Percentiles rank a stretch among this genome's conserved stretches.
These are phyloP conservation scores for Hygrocybe punicea DNA, from an alignment of 768 basidiomycete species.

Conservation along the genomic window DNA sequence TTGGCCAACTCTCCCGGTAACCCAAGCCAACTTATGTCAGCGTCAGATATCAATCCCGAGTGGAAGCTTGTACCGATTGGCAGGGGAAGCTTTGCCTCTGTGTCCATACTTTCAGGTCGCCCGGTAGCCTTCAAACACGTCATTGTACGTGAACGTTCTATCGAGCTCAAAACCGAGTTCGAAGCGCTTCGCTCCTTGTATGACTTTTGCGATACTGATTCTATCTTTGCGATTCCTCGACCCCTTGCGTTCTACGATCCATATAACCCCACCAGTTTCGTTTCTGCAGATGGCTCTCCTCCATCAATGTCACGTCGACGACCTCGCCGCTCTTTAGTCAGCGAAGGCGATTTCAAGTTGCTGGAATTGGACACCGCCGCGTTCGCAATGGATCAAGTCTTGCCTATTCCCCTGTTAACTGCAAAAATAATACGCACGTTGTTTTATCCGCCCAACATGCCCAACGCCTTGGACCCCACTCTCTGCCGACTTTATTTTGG, in stretches of 20 bases:
- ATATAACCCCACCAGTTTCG: background rate
- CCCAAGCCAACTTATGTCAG: too few relatives aligned
- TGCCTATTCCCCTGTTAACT: constrained; percentile 15
- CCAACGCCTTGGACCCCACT: constrained; percentile 9
- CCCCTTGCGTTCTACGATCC: constrained; percentile 21
- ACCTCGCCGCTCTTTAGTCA: background rate
- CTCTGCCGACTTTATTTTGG: constrained; percentile 32
- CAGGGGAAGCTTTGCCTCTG: constrained; percentile 20
- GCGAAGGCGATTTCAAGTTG: background rate
- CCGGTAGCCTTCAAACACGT: constrained; percentile 16
- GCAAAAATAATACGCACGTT: constrained; percentile 11
- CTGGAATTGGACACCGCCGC: constrained; percentile 9
- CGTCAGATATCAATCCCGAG: constrained; percentile 3
- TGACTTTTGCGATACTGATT: constrained; percentile 12
- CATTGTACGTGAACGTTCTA: background rate
- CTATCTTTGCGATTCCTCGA: constrained; percentile 23
- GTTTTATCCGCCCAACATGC: constrained; percentile 18
- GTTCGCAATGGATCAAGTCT: constrained; percentile 31
- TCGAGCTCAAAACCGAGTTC: constrained; percentile 14
- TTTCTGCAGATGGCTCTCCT: background rate
- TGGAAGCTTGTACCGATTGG: constrained; percentile 7
- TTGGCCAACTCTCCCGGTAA: too few relatives aligned
- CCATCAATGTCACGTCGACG: background rate
- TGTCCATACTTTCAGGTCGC: constrained; percentile 10
- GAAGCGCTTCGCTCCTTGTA: constrained; percentile 13